These are phyloP conservation scores for Cladosporium sp. DNA, from an alignment of 2,329 filamentous ascomycete genomes.

Conservation along the genomic window DNA sequence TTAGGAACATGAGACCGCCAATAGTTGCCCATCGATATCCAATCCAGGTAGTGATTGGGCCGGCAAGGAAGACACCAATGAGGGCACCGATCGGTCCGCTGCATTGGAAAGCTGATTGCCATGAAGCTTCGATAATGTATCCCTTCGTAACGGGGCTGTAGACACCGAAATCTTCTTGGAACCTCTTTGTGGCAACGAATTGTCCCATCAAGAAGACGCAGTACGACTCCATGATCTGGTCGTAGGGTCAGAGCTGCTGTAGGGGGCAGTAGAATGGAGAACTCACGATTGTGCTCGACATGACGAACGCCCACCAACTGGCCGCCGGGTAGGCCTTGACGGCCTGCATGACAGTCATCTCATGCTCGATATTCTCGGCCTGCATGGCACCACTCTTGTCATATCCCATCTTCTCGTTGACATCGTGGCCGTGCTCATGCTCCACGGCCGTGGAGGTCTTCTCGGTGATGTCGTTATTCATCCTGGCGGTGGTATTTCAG, in stretches of 20 bases:
- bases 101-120: conserved; percentile 57
- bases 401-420: conserved; percentile 7
- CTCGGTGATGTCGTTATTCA: conserved; percentile 5
- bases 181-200: conserved; percentile 51
- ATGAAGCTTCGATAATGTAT: conserved; percentile 47
- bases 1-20: conserved; percentile 52
- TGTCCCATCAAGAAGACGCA: conserved; percentile 58
- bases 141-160: conserved; percentile 18
- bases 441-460: conserved; percentile 9
- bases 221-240: conserved; percentile 62
- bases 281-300: conserved; percentile 55
- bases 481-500: conserved; percentile 11
- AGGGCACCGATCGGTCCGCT: conserved; percentile 57
- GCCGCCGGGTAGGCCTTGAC: conserved; percentile 52
- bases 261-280: not conserved
- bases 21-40: conserved; percentile 60
- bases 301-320: conserved; percentile 52
- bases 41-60: conserved; percentile 55
- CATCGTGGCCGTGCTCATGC: not conserved
- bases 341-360: conserved; percentile 48
- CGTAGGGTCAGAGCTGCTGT: conserved; percentile 19
- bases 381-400: not conserved
- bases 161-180: conserved; percentile 47
- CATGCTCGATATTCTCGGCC: conserved; percentile 38
- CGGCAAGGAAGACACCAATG: conserved; percentile 56